A percentile compares a stretch with the other conserved stretches of the same genome.
These are phyloP conservation scores for Macroventuria anomochaeta DNA, from an alignment of 2,329 filamentous ascomycete species.

Conservation along the genomic window DNA sequence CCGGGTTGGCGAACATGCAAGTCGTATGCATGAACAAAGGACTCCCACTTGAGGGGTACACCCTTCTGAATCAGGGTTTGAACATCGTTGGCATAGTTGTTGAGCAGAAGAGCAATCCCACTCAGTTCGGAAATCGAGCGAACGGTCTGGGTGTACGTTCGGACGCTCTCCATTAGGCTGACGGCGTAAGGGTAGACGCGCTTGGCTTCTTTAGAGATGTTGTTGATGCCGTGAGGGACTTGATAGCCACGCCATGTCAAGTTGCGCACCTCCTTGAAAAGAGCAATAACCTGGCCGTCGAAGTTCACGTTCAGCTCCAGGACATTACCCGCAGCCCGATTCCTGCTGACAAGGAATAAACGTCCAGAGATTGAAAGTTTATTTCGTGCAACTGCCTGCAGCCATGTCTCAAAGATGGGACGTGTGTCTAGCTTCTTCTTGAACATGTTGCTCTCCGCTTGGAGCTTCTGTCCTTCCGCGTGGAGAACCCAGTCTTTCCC, in stretches of 20 bases:
- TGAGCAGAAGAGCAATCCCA: slow-evolving; percentile 84
- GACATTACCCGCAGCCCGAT: slow-evolving; percentile 87
- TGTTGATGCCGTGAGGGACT: slow-evolving; percentile 92
- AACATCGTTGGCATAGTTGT: slow-evolving; percentile 90
- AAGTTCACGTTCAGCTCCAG: slow-evolving; percentile 95
- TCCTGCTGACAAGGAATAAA: slow-evolving; percentile 86
- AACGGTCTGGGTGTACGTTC: slow-evolving; percentile 87
- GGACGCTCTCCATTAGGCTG: slow-evolving; percentile 98
- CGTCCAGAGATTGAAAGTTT: slow-evolving; percentile 92
- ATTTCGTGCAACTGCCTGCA: slow-evolving; percentile 84
- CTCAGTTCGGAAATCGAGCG: slow-evolving; percentile 84
- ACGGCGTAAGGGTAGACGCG: slow-evolving; percentile 97
- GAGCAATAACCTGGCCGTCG: slow-evolving; percentile 91
- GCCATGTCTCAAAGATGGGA: slow-evolving; percentile 94
- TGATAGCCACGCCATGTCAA: slow-evolving; percentile 93
- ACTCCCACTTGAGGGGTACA: slow-evolving; percentile 92
- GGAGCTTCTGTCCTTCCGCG: slow-evolving; percentile 91
- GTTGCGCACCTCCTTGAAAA: slow-evolving; percentile 99
- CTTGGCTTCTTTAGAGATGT: slow-evolving; percentile 97
- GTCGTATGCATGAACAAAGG: slow-evolving; percentile 96
- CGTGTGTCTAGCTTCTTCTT: slow-evolving; percentile 94
- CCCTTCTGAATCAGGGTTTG: slow-evolving; percentile 85
- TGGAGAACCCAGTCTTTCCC: slow-evolving; percentile 95
- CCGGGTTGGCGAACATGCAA: slow-evolving; percentile 74
- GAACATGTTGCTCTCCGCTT: slow-evolving; percentile 90